Evolutionary conservation across 495 filamentous ascomycete genomes (phyloP).

Genomic region (Talaromyces stipitatus): DNA sequence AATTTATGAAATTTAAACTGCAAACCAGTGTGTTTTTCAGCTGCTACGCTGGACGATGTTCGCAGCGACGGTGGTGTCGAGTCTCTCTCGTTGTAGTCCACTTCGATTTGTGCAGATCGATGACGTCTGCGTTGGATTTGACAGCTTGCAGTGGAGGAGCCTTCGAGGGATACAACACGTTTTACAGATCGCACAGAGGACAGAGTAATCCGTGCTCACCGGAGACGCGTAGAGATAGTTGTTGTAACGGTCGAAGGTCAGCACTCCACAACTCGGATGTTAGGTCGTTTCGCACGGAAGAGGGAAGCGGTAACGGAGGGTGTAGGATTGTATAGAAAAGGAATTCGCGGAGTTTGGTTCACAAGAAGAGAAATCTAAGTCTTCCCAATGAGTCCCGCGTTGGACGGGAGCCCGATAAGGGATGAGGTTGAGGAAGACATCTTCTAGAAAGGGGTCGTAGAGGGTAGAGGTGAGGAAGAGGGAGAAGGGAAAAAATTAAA

Average conservation of each 20-base stretch:
- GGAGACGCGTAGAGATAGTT: background rate
- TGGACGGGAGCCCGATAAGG: slow-evolving; percentile 29
- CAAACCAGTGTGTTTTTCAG: background rate
- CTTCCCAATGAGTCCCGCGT: slow-evolving; percentile 37
- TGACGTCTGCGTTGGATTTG: background rate
- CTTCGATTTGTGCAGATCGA: background rate
- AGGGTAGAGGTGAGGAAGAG: slow-evolving; percentile 21
- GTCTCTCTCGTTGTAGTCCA: background rate
- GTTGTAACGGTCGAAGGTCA: background rate
- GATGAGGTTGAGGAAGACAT: slow-evolving; percentile 31
- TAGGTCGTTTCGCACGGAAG: slow-evolving; percentile 1
- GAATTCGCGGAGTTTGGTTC: slow-evolving; percentile 7
- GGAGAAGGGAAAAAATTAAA: slow-evolving; percentile 15
- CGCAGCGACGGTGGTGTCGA: background rate
- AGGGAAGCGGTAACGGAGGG: slow-evolving; percentile 4
- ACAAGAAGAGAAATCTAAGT: slow-evolving; percentile 20
- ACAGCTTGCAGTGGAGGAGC: background rate
- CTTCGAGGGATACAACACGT: background rate
- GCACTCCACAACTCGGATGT: background rate
- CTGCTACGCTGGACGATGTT: background rate
- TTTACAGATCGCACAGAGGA: background rate
- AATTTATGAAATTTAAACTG: background rate
- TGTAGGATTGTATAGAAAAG: slow-evolving; percentile 13
- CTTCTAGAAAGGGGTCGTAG: slow-evolving; percentile 17
- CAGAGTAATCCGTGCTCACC: background rate